phyloP scores from a whole-genome alignment of 345 rosid genomes.

The Eucalyptus curtisii region DNA sequence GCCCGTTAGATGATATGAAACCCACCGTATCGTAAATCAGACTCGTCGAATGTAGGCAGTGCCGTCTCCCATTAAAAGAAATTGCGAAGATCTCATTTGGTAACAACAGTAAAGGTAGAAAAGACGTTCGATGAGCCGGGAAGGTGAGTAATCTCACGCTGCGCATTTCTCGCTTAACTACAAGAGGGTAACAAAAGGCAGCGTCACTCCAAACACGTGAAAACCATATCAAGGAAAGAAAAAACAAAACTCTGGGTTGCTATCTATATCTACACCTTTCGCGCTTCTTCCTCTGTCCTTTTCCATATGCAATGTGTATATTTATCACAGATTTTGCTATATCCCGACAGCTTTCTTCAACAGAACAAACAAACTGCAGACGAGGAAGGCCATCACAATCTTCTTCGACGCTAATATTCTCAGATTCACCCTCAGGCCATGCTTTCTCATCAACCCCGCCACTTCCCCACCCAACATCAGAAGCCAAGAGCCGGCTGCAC shows the following conservation, averaged over 20 bases:
- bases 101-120: background rate
- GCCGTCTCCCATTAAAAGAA: background rate
- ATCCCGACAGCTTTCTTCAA: conserved; percentile 27
- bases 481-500: conserved; percentile 34
- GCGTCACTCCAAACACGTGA: background rate
- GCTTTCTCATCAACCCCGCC: conserved; percentile 48
- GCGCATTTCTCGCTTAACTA: background rate
- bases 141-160: background rate
- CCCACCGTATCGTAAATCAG: accelerated
- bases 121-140: background rate
- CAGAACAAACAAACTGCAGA: conserved; percentile 24
- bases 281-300: background rate
- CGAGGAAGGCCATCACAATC: conserved; percentile 36
- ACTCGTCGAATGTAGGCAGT: background rate
- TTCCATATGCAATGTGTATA: background rate
- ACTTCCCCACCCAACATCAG: conserved; percentile 16
- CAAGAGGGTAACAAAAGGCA: background rate
- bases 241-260: background rate
- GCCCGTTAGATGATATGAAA: background rate
- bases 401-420: conserved; percentile 78
- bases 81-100: background rate
- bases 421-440: conserved; percentile 53
- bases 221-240: background rate
- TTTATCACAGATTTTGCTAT: conserved; percentile 1
- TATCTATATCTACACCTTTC: background rate